Conservation (phyloP, 768 basidiomycete species). For the Russula ochroleuca region DNA sequence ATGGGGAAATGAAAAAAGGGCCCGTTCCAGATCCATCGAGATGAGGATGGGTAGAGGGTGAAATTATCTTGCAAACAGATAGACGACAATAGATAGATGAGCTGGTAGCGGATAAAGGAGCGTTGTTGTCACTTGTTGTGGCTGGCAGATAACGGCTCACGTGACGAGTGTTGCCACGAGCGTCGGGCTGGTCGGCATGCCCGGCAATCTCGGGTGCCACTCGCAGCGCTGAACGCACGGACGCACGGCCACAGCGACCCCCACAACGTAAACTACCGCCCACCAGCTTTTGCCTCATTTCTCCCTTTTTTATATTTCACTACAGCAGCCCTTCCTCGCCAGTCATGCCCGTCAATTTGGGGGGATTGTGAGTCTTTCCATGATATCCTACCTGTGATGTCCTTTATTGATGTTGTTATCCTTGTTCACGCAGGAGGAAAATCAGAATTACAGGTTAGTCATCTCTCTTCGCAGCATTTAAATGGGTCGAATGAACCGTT, state of each 20-base stretch:
- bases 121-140: no score
- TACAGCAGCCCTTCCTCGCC: conserved; percentile 34
- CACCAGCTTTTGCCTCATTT: background rate
- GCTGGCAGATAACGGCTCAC: background rate
- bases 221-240: background rate
- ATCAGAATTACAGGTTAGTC: conserved; percentile 70
- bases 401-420: conserved; percentile 14
- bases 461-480: background rate
- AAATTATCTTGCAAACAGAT: background rate
- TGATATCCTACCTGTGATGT: background rate
- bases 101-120: no score
- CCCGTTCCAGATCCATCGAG: background rate
- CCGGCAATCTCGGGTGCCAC: background rate
- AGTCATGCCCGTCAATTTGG: conserved; percentile 33
- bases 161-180: conserved; percentile 2
- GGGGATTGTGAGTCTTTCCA: conserved; percentile 31
- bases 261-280: background rate
- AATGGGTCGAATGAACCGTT: conserved; percentile 2
- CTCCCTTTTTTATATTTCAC: conserved; percentile 18
- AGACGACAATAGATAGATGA: background rate
- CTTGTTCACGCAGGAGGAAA: conserved; percentile 49
- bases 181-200: background rate
- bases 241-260: background rate
- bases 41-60: conserved; percentile 1
- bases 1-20: no score